Evolutionary conservation across 208 protist genomes (phyloP).

Genomic region (Sergeia podlipaevii): DNA sequence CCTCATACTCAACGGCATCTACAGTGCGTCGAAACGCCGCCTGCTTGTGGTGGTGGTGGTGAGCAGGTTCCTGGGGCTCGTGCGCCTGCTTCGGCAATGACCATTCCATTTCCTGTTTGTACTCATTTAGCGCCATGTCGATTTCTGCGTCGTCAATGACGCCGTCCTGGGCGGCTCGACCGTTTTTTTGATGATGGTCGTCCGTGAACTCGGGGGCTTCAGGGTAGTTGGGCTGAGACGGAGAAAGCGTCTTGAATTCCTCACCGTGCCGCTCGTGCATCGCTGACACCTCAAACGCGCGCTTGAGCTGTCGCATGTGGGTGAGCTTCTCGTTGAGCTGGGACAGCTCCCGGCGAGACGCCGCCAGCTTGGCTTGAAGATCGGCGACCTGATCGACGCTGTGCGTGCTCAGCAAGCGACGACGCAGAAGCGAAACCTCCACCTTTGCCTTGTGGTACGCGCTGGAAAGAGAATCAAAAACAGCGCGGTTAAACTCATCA

Average conservation of each 20-base stretch:
- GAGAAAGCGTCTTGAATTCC: conserved; percentile 15
- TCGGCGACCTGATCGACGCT: conserved; percentile 57
- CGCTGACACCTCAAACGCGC: not conserved
- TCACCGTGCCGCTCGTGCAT: not conserved
- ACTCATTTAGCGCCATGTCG: conserved; percentile 26
- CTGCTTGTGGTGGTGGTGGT: conserved; percentile 3
- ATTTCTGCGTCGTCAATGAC: conserved; percentile 33
- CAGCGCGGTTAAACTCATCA: conserved; percentile 29
- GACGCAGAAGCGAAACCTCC: conserved; percentile 76
- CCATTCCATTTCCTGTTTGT: conserved; percentile 25
- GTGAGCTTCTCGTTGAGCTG: conserved; percentile 55
- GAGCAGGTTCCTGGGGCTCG: not conserved
- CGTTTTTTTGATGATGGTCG: conserved; percentile 44
- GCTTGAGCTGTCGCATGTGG: conserved; percentile 43
- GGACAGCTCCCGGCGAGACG: conserved; percentile 41
- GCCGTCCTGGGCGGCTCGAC: conserved; percentile 15
- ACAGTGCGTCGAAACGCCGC: not conserved
- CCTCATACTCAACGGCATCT: conserved; percentile 9
- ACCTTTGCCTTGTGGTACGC: conserved; percentile 87
- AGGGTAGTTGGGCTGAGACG: conserved; percentile 24
- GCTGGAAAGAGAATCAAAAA: conserved; percentile 59
- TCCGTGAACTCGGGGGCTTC: conserved; percentile 36
- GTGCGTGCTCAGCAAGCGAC: conserved; percentile 63
- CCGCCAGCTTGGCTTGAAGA: conserved; percentile 55
- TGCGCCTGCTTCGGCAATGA: too few species aligned